Base-by-base conservation (phyloP, 805 yeast genomes). In the Saccharomycopsis oosterbeekiorum region DNA sequence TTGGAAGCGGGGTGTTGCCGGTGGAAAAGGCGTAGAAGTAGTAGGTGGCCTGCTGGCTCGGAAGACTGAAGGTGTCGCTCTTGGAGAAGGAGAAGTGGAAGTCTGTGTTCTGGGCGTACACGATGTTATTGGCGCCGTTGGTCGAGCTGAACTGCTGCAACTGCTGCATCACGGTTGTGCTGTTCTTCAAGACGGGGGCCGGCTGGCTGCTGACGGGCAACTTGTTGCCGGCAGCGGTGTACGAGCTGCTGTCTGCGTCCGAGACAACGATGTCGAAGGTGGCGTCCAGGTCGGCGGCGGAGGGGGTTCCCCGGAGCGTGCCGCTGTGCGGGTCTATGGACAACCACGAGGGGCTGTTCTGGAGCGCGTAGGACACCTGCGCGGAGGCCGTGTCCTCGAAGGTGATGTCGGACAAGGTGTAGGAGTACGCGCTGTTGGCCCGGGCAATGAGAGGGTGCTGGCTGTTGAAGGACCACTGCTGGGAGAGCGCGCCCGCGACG, bases 361-460 rank as follows among this genome's bases (percentile, higher is more conserved):
- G 86, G 21, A 59, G 39, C 2, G 81, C 68, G 71, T 89, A 89
- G 6, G 76, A 62, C 42, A 91, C 77, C 56, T 75, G 70, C 1
- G 78, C 70, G 47, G 73, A 69, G 1, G 43, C 59, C 83, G 77
- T 58, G 40, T 51, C 24, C 10, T 75, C 69, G 71, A 81, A 90
- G 1, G 98, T 93, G 66, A 84, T 83, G 62, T 80, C 75, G 59
- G 91, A 85, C 51, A 93, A 73, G 42, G 85, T 78, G 73, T 89
- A 93, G 19, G 75, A 66, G 73, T 86, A 93, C 1, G 70, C 66
- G 67, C 82, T 77, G 62, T 82, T 82, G 15, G 83, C 81, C 62
- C 96, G 79, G 4, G 96, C 98, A 14, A 94, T 89, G 40, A 90
- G 86, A 4, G 98, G 98, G 24, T 85, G 78, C 74, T 93, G 99